Evolutionary conservation across 805 yeast genomes (phyloP), one percentile per base, ranked within the genome.

Genomic region (Debaryomyces hansenii): DNA sequence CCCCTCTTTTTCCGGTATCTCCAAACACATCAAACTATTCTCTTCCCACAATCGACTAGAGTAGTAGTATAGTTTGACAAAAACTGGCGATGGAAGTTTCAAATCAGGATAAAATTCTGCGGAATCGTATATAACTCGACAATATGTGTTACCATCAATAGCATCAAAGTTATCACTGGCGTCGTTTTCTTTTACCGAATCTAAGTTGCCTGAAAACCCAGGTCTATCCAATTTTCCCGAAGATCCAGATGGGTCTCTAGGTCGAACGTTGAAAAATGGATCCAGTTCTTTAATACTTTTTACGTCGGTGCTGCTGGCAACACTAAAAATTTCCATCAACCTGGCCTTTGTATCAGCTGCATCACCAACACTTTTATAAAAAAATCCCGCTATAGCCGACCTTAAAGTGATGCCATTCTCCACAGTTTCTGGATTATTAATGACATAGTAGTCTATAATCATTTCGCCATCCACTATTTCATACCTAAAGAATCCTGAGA

Each of bases 381-480:
- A 41, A 20, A 37, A 37, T n/a, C 44, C 41, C 14, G 44, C 44
- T 34, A 41, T 41, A 14, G 44, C 44, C 11, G 44, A 41, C 18
- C 21, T 41, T 16, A 41, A 41, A 12, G 41, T 41, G 2, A 41
- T 41, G 4, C 44, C 44, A 33, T 32, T 5, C 12, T 16, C 41
- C 11, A 41, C 41, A 16, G 41, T 41, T 20, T 41, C 44, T 32
- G 44, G 41, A 16, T 41, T 31, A 35, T 41, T 4, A 4, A 41
- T 32, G 27, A 35, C n/a, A 14, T 41, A 34, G 24, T 34, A 41
- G 5, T 41, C 18, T 33, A 41, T 33, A 20, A 32, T 34, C 44
- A 41, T 41, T n/a, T 18, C 35, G 10, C 16, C 44, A 41, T 33
- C 29, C 29, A 16, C 41, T 14, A 32, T 18, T 32, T 41, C 31